Base-by-base conservation (phyloP, 305 asterid genomes). In the Solanum hybrid region DNA sequence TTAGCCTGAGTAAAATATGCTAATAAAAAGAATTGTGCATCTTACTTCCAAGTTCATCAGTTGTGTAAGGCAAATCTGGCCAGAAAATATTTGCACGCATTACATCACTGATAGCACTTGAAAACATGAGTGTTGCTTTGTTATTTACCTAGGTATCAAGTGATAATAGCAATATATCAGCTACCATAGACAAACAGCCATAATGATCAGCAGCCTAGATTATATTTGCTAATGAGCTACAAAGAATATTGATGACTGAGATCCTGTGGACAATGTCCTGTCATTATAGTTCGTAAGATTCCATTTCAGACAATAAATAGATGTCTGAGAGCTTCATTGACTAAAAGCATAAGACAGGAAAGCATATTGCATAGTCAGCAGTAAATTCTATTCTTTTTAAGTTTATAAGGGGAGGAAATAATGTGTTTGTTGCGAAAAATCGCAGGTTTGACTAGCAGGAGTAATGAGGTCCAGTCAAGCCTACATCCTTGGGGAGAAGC, bases 31-130 rank as follows among this genome's bases (percentile, higher is more conserved):
- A 67, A 92, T 51, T 83, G 90, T 40, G 75, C 64, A 90, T 91
- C 98, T 93, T 93, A 97, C 99, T 95, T 93, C 99, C 99, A 90
- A 94, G 95, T 90, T 97, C 99, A 91, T 96, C 99, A 13, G 98
- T 96, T 42, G 95, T 92, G 86, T 96, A 97, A 88, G 99, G 97
- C 89, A 97, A 93, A 92, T 97, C 98, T 28, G 98, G 99, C 98
- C 99, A 97, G 95, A 97, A 96, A 91, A 97, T 93, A 91, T 95
- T 96, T 94, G 97, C 98, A 51, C 93, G 98, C 83, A 94, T 92
- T 90, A 95, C 96, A 8, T 96, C 96, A 92, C 92, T 97, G 76
- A 95, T 91, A 86, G 93, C 89, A 86, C 97, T 96, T 31, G 99
- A 92, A 93, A 97, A 96, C 98, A 97, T 96, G 89, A 97, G 92